Evolutionary conservation across 305 asterid species (phyloP).

Genomic region (Vinca major): DNA sequence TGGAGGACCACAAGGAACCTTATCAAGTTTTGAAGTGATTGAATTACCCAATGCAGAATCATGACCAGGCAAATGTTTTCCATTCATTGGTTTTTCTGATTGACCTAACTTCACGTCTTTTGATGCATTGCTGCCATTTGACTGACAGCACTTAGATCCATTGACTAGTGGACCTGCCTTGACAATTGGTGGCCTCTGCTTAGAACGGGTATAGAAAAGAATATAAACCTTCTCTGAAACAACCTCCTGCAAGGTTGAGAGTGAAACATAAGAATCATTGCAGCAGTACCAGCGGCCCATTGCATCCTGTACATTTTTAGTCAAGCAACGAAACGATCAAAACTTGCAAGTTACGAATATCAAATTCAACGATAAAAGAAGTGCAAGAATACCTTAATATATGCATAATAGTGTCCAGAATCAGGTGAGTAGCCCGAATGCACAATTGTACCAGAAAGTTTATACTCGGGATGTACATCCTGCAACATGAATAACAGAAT

Average conservation of each 20-base stretch:
- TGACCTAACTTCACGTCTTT: constrained; percentile 27
- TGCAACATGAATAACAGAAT: constrained; percentile 24
- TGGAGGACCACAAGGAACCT: constrained; percentile 28
- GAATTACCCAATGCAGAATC: constrained; percentile 25
- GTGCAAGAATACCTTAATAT: constrained; percentile 61
- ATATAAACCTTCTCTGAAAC: constrained; percentile 91
- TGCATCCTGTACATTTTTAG: constrained; percentile 53
- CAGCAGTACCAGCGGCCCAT: constrained; percentile 92
- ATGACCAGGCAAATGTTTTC: constrained; percentile 26
- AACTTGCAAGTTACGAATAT: constrained; percentile 15
- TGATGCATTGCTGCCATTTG: constrained; percentile 46
- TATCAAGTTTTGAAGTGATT: constrained; percentile 25
- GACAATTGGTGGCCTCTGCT: constrained; percentile 58
- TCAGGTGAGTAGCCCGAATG: constrained; percentile 96
- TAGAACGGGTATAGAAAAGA: constrained; percentile 83
- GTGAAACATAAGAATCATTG: constrained; percentile 76
- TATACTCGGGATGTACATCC: constrained; percentile 86
- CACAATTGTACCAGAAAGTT: constrained; percentile 86
- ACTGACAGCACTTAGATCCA: constrained; percentile 49
- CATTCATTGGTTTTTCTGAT: constrained; percentile 28
- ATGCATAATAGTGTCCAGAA: constrained; percentile 31
- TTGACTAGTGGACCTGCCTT: constrained; percentile 40
- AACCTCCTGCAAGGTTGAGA: constrained; percentile 71
- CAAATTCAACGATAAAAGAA: constrained; percentile 16
- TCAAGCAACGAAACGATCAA: constrained; percentile 8